A percentile compares a stretch with the other conserved stretches of the same genome.
Conservation (phyloP, 2,329 filamentous ascomycete genomes). For the Clathrospora elynae region DNA sequence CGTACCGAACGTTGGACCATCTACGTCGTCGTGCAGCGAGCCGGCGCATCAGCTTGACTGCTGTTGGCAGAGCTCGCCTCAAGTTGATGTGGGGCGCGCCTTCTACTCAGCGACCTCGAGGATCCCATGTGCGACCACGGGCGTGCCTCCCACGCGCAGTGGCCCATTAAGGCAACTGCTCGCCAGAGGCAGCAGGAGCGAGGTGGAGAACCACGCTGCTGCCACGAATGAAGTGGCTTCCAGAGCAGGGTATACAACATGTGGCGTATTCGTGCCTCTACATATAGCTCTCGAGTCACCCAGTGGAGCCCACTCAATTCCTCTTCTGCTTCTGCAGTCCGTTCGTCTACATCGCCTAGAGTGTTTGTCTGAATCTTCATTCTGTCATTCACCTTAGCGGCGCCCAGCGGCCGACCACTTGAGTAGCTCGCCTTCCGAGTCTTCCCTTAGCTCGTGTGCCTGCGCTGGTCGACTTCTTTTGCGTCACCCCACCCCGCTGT, state of each 20-base stretch:
- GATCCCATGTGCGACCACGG: slow-evolving; percentile 26
- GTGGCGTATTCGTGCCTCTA: neutral
- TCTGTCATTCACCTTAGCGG: neutral
- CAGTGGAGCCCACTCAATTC: neutral
- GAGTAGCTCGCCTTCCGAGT: slow-evolving; percentile 1
- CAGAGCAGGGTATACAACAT: neutral
- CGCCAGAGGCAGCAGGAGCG: slow-evolving; percentile 3
- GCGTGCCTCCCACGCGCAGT: slow-evolving; percentile 16
- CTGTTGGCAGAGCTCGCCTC: slow-evolving; percentile 3
- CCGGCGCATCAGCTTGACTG: neutral
- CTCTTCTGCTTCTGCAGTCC: neutral
- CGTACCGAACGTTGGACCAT: slow-evolving; percentile 1
- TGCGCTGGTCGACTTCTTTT: neutral
- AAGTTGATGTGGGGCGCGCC: slow-evolving; percentile 10
- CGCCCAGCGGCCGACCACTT: slow-evolving; percentile 2
- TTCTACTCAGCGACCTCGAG: slow-evolving; percentile 25
- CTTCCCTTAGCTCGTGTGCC: neutral
- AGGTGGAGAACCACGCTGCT: slow-evolving; percentile 12
- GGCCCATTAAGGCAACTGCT: slow-evolving; percentile 14
- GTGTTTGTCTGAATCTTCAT: neutral
- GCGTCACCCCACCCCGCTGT: neutral
- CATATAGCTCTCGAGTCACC: neutral
- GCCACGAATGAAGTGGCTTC: slow-evolving; percentile 6
- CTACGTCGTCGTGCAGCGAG: slow-evolving; percentile 1
- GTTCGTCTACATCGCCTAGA: no score